Conservation (phyloP, 805 yeast species). For the Yarrowia sp. region DNA sequence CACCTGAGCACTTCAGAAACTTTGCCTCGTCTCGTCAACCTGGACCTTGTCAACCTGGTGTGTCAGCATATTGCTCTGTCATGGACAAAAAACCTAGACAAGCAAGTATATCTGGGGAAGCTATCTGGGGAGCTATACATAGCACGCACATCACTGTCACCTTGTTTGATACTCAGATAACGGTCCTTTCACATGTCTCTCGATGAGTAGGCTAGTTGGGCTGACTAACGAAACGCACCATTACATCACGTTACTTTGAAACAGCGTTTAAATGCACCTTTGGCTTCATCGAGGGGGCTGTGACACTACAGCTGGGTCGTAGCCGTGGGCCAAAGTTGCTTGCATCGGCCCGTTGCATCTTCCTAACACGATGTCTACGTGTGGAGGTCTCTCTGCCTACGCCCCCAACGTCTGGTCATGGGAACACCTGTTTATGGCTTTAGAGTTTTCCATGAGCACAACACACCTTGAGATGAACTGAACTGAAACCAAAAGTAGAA, state of each 20-base stretch:
- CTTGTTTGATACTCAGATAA: too few relatives aligned
- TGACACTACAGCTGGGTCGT: neutral
- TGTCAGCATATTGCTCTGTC: too few relatives aligned
- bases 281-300: slow-evolving; percentile 5
- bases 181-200: too few relatives aligned
- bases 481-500: slow-evolving; percentile 8
- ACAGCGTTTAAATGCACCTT: neutral
- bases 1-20: neutral
- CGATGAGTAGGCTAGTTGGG: neutral
- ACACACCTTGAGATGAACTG: neutral
- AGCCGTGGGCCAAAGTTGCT: too few relatives aligned
- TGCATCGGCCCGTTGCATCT: neutral
- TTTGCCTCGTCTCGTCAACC: too few relatives aligned
- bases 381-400: neutral
- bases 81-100: too few relatives aligned
- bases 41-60: too few relatives aligned
- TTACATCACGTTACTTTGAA: slow-evolving; percentile 10
- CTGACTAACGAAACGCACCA: slow-evolving; percentile 7
- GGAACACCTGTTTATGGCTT: neutral
- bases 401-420: slow-evolving; percentile 10
- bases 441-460: neutral
- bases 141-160: too few relatives aligned
- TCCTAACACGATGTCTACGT: neutral
- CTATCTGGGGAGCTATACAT: too few relatives aligned
- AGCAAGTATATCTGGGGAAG: too few relatives aligned